Evolutionary conservation across 768 basidiomycete genomes (phyloP).

Genomic region (Clavulina sp.): DNA sequence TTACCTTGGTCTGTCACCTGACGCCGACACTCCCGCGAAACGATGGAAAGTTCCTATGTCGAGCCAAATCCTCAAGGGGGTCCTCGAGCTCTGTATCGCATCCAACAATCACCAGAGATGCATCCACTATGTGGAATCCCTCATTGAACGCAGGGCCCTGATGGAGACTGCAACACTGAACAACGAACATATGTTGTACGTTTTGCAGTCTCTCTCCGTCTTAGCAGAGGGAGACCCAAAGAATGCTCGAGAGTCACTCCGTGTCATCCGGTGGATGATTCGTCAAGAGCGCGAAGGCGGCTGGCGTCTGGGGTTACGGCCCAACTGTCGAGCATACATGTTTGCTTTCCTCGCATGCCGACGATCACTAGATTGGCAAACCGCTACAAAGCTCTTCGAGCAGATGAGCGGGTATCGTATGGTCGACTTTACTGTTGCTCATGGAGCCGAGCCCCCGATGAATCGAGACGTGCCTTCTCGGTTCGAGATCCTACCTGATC

Average conservation of each 20-base stretch:
- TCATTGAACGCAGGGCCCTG: no score
- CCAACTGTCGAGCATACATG: conserved; percentile 36
- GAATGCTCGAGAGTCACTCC: conserved; percentile 30
- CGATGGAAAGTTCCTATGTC: conserved; percentile 28
- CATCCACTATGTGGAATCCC: conserved; percentile 39
- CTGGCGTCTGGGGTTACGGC: conserved; percentile 25
- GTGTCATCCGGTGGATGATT: conserved; percentile 53
- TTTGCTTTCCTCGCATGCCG: conserved; percentile 48
- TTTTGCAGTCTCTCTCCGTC: conserved; percentile 23
- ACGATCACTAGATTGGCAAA: conserved; percentile 44
- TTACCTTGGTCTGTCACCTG: conserved; percentile 42
- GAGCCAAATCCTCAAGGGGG: conserved; percentile 31
- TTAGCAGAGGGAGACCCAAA: conserved; percentile 19
- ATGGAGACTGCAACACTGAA: conserved; percentile 17
- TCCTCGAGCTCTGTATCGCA: conserved; percentile 38
- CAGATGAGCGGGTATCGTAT: conserved; percentile 49
- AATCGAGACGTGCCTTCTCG: conserved; percentile 16
- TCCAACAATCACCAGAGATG: conserved; percentile 31
- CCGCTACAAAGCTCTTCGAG: conserved; percentile 39
- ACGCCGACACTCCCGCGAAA: conserved; percentile 24
- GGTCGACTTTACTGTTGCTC: conserved; percentile 21
- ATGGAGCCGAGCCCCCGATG: conserved; percentile 14
- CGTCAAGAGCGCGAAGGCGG: conserved; percentile 30
- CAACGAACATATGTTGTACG: background rate
- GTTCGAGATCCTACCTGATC: conserved; percentile 27